Base-by-base conservation (phyloP, 306 rosid genomes). In the Vicia faba region DNA sequence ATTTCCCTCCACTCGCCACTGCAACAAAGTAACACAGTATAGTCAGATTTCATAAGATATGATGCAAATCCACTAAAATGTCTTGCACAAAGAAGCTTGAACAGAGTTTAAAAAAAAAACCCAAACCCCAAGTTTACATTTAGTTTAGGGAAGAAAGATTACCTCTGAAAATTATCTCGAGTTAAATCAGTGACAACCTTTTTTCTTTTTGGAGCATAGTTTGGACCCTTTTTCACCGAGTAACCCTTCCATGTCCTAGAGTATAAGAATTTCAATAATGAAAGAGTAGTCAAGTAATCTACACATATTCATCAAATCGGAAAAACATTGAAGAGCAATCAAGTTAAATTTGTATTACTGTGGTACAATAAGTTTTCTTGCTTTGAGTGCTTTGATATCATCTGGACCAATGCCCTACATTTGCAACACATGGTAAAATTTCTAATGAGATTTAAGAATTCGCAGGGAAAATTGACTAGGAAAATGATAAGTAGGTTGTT, bases 1-100 rank as follows among this genome's bases (percentile, higher is more conserved):
- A 75, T 15, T 18, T 84, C 84, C 63, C 84, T 93, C 99, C 97
- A 93, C 62, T 86, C 90, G 13, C 97, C 95, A 36, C 99, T 89
- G 77, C 43, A 68, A 71, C 41, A 56, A 61, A 48, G 65, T 4
- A 66, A 58, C 57, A 44, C n/a, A 49, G 20, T 55, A 61, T 50
- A 72, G 14, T 53, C 40, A 41, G 48, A 53, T 15, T 72, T 70
- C 78, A 83, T 67, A 53, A 29, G 68, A 70, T 53, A 20, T 36
- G 53, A 13, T 41, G 40, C 35, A 13, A 61, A 65, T 66, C 9
- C 14, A 71, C 13, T 50, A 59, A 71, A 77, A 70, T 15, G 45
- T 63, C 63, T 33, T 58, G 5, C 65, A 60, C 14, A 60, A 35
- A 36, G 46, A 36, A 35, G 46, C 4, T 16, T 36, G 29, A 36